phyloP scores from a whole-genome alignment of 2,329 filamentous ascomycete genomes.

The Aureobasidium sp. region DNA sequence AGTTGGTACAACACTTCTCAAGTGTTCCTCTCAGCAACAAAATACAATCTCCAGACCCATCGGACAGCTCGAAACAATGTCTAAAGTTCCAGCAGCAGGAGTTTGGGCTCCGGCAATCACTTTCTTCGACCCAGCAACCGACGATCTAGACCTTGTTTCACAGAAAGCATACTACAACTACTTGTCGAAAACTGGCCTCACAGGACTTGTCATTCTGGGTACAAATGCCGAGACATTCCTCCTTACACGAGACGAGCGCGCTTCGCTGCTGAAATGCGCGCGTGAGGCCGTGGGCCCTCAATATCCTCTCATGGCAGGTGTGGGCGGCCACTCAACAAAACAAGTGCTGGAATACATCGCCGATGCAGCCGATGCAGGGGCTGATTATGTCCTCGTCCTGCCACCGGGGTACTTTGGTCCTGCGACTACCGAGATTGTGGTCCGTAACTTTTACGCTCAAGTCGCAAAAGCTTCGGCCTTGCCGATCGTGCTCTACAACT shows the following conservation, averaged over 20 bases:
- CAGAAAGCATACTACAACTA: conserved; percentile 40
- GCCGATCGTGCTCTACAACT: conserved; percentile 65
- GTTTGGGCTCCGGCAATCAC: conserved; percentile 38
- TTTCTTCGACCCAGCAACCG: conserved; percentile 37
- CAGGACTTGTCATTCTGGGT: conserved; percentile 41
- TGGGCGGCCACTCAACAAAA: conserved; percentile 37
- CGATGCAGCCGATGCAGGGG: conserved; percentile 37
- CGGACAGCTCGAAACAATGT: background rate
- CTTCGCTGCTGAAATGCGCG: conserved; percentile 29
- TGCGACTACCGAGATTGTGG: conserved; percentile 35
- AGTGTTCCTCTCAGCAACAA: background rate
- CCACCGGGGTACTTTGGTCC: conserved; percentile 42
- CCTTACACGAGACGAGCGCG: conserved; percentile 38
- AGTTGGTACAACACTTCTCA: background rate
- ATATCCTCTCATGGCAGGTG: conserved; percentile 40
- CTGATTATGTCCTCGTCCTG: conserved; percentile 38
- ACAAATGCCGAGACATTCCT: conserved; percentile 43
- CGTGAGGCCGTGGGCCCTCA: conserved; percentile 36
- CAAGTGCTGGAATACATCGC: conserved; percentile 38
- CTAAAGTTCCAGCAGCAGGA: conserved; percentile 18
- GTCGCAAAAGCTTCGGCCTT: conserved; percentile 54
- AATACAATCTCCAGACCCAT: background rate
- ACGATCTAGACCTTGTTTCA: conserved; percentile 35
- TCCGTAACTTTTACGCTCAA: conserved; percentile 37
- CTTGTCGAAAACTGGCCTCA: conserved; percentile 36